Percentiles rank a stretch among this genome's conserved stretches.
Conservation (phyloP, 2,329 filamentous ascomycete species). For the Dryadomyces quercivorus region DNA sequence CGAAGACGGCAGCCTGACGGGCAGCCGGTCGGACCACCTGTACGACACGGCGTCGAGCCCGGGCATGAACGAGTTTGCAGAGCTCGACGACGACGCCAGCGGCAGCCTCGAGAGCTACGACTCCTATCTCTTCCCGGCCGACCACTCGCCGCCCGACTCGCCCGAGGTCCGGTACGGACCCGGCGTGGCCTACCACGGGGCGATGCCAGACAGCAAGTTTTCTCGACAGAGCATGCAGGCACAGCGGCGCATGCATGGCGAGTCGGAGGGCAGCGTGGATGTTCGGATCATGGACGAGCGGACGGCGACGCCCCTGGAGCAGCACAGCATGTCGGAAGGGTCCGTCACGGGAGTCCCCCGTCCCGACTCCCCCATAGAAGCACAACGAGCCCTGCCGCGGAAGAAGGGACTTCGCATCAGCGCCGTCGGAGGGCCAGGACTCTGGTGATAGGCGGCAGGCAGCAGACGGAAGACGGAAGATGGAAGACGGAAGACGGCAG, state of each 20-base stretch:
- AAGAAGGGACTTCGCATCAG: constrained; percentile 24
- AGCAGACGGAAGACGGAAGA: background rate
- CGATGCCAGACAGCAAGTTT: background rate
- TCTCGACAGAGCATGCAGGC: background rate
- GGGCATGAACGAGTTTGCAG: constrained; percentile 17
- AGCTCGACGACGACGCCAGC: constrained; percentile 12
- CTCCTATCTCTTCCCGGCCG: constrained; percentile 9
- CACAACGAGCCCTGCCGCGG: constrained; percentile 14
- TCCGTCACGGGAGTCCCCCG: constrained; percentile 14
- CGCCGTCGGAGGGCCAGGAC: constrained; percentile 19
- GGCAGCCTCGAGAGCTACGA: constrained; percentile 9
- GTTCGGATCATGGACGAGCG: constrained; percentile 2
- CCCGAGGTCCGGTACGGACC: background rate
- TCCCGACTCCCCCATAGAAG: constrained; percentile 19
- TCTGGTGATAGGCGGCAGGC: background rate
- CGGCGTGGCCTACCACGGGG: background rate
- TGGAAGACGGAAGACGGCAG: background rate
- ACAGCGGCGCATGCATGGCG: background rate
- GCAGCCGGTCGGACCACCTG: background rate
- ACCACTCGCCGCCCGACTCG: constrained; percentile 1
- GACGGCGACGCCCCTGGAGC: background rate
- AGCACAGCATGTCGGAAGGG: background rate
- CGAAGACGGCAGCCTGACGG: constrained; percentile 4
- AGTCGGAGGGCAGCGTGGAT: background rate
- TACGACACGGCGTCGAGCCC: constrained; percentile 15